Evolutionary conservation across 805 yeast genomes (phyloP).

Genomic region (Nakazawaea pomicola): DNA sequence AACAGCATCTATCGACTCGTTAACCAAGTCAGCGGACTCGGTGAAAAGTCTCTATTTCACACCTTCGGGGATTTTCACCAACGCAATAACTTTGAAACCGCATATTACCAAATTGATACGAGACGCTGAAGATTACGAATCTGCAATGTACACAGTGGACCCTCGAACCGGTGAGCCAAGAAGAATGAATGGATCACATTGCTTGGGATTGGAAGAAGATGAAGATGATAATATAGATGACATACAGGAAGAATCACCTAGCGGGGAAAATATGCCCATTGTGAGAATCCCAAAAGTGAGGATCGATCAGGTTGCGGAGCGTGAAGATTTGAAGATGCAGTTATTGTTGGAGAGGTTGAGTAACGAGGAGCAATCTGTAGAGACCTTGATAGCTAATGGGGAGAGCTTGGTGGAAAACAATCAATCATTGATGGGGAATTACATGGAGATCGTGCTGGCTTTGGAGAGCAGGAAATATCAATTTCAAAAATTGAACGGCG

Average conservation of each 20-base stretch:
- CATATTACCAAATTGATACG: conserved; percentile 52
- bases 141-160: conserved; percentile 41
- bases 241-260: not conserved
- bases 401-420: conserved; percentile 29
- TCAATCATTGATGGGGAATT: conserved; percentile 29
- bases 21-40: conserved; percentile 35
- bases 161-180: conserved; percentile 30
- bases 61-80: conserved; percentile 60
- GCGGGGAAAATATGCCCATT: not conserved
- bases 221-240: not conserved
- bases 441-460: not conserved
- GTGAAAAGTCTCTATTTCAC: conserved; percentile 41
- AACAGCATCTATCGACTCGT: conserved; percentile 25
- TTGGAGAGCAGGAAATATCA: conserved; percentile 16
- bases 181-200: conserved; percentile 45
- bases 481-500: conserved; percentile 30
- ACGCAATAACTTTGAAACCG: conserved; percentile 50
- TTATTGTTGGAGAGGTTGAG: conserved; percentile 26
- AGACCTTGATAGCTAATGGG: conserved; percentile 38
- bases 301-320: conserved; percentile 5
- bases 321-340: conserved; percentile 13
- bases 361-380: conserved; percentile 32
- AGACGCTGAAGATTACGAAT: conserved; percentile 53
- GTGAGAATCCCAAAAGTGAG: conserved; percentile 9
- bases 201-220: conserved; percentile 18